These are phyloP conservation scores for Candida endomychidarum DNA, from an alignment of 805 yeast species.

Conservation along the genomic window DNA sequence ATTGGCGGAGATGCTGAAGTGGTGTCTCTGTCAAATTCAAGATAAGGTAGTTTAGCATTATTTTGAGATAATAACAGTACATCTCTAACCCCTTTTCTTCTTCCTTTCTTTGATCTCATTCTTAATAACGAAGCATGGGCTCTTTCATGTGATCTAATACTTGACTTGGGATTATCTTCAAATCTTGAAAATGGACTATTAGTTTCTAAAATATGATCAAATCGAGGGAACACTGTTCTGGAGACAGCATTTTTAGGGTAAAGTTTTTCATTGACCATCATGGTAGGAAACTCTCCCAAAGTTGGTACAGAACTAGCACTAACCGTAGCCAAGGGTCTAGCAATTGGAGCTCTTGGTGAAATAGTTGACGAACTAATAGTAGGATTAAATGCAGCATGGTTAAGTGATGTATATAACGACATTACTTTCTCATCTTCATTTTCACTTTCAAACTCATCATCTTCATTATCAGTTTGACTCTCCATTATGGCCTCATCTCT, in stretches of 20 bases:
- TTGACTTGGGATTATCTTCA: constrained; percentile 30
- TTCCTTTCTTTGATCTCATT: constrained; percentile 48
- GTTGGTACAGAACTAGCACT: constrained; percentile 37
- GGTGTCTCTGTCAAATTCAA: constrained; percentile 18
- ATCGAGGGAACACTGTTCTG: constrained; percentile 14
- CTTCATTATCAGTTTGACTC: constrained; percentile 14
- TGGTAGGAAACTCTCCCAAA: constrained; percentile 42
- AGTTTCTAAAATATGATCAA: constrained; percentile 3
- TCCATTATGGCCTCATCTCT: background rate
- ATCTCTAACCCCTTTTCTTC: constrained; percentile 49
- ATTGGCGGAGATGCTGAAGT: constrained; percentile 18
- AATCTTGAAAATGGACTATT: constrained; percentile 10
- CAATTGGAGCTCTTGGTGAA: constrained; percentile 19
- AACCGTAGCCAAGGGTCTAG: constrained; percentile 17
- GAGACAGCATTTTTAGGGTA: constrained; percentile 21
- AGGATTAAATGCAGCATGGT: constrained; percentile 26
- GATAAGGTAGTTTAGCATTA: constrained; percentile 20
- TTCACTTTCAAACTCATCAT: constrained; percentile 33
- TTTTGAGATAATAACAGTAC: constrained; percentile 26
- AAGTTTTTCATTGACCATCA: constrained; percentile 29
- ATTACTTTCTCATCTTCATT: constrained; percentile 67
- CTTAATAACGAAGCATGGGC: constrained; percentile 66
- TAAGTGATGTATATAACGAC: constrained; percentile 61
- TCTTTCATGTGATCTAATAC: constrained; percentile 51
- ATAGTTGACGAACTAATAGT: constrained; percentile 24